Evolutionary conservation across 345 rosid genomes (phyloP).

Genomic region (Syzygium aqueum): DNA sequence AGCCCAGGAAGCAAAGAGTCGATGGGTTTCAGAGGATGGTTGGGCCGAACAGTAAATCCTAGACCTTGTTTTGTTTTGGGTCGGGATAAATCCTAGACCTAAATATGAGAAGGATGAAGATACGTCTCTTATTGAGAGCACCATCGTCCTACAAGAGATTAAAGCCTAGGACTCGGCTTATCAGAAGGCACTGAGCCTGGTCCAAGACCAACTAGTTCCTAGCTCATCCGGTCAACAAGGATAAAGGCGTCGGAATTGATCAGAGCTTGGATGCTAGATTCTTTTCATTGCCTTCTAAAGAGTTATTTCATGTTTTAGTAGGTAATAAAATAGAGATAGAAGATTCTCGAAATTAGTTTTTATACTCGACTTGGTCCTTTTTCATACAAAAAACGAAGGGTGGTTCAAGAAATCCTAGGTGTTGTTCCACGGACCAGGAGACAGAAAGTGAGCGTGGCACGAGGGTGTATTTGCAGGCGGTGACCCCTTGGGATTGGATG

Average conservation of each 20-base stretch:
- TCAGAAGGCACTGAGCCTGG: background rate
- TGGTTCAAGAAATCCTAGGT: background rate
- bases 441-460: background rate
- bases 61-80: background rate
- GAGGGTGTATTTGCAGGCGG: accelerated
- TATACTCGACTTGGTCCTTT: background rate
- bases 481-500: background rate
- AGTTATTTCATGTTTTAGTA: background rate
- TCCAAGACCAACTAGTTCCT: background rate
- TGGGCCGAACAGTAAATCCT: background rate
- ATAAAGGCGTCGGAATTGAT: background rate
- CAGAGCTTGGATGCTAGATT: background rate
- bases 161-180: background rate
- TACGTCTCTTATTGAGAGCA: background rate
- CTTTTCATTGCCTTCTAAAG: background rate
- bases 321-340: background rate
- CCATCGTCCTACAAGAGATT: background rate
- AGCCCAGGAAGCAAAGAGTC: background rate
- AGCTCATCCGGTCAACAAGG: background rate
- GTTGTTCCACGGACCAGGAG: background rate
- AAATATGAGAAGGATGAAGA: background rate
- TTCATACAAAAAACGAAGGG: background rate
- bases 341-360: background rate
- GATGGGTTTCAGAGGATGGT: background rate
- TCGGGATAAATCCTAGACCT: background rate